Evolutionary conservation across 768 basidiomycete species (phyloP), one percentile per base, ranked within the genome.

Genomic region (Serendipita vermifera): DNA sequence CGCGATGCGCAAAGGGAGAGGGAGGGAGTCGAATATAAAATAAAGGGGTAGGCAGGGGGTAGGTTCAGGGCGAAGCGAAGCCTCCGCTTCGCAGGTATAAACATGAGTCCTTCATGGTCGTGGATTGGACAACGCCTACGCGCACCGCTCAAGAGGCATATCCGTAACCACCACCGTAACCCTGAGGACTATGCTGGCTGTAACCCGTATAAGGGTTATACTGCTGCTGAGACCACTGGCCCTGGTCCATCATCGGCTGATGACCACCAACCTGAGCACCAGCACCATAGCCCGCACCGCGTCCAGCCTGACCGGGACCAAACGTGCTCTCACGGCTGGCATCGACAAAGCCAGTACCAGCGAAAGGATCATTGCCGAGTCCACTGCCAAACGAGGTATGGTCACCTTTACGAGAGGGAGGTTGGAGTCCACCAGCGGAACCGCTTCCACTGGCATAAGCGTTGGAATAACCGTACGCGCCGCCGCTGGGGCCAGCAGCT

Each of bases 291-390:
- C 46, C 46, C 9, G 46, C 46, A n/a, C 46, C 46, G n/a, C 46
- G 20, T 7, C 46, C 46, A 15, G 46, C 46, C 17, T 51, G 46
- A 15, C 46, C 46, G n/a, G 46, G 46, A 9, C 46, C 46, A 26
- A 27, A 51, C 5, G 46, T 51, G 46, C 46, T 51, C 24, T 51
- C 46, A 15, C 46, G 20, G 7, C 24, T 51, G 5, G 46, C 46
- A n/a, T 51, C 46, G 46, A 51, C 46, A 29, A 51, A 51, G 9
- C 46, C 46, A 29, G 46, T 51, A n/a, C 46, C 46, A 7, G 46
- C 46, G 32, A 51, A 51, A 9, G 46, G 46, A 51, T 51, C 46
- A 51, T 26, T 51, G 24, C 46, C 24, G 11, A 51, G 27, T 22
- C 15, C 46, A 27, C 24, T 27, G n/a, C 46, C 46, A 51, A 20